Evolutionary conservation across 2,329 filamentous ascomycete genomes (phyloP).

Genomic region (Aspergillus oerlinghausenensis): DNA sequence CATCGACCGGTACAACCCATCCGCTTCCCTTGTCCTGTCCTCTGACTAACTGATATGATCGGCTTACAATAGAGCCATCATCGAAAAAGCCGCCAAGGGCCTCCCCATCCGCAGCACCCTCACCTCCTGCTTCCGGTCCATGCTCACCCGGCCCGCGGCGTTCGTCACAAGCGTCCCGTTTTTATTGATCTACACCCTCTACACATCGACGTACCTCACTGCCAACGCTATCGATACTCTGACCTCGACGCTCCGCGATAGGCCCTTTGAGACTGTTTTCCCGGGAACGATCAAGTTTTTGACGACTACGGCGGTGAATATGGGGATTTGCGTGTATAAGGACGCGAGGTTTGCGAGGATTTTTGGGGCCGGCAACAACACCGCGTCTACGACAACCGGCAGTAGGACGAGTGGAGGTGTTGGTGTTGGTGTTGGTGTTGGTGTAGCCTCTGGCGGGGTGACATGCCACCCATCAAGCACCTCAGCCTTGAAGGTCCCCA

Average conservation of each 20-base stretch:
- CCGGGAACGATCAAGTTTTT: conserved; percentile 75
- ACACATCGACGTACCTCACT: conserved; percentile 83
- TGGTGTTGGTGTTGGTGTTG: conserved; percentile 11
- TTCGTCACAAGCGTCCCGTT: conserved; percentile 47
- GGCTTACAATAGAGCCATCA: conserved; percentile 41
- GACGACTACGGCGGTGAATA: conserved; percentile 75
- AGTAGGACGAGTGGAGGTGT: conserved; percentile 1
- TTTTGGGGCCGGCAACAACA: conserved; percentile 59
- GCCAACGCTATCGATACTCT: conserved; percentile 84
- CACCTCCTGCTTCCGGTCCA: conserved; percentile 34
- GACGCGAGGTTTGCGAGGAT: conserved; percentile 79
- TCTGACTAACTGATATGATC: background rate
- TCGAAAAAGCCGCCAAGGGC: conserved; percentile 46
- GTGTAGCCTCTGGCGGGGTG: conserved; percentile 6
- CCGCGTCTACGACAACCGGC: conserved; percentile 25
- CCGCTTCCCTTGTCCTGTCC: background rate
- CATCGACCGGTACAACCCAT: conserved; percentile 66
- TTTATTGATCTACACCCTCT: conserved; percentile 56
- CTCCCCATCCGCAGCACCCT: conserved; percentile 40
- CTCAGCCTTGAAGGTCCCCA: conserved; percentile 51
- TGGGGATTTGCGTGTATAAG: conserved; percentile 83
- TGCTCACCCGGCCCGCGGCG: conserved; percentile 36
- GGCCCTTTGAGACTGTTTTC: conserved; percentile 58
- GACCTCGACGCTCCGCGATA: conserved; percentile 58
- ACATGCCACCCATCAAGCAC: conserved; percentile 13